Percentiles rank a stretch among this genome's conserved stretches.
Evolutionary conservation across 129 eudicot genomes (phyloP).

Genomic region (Cynara cardunculus): DNA sequence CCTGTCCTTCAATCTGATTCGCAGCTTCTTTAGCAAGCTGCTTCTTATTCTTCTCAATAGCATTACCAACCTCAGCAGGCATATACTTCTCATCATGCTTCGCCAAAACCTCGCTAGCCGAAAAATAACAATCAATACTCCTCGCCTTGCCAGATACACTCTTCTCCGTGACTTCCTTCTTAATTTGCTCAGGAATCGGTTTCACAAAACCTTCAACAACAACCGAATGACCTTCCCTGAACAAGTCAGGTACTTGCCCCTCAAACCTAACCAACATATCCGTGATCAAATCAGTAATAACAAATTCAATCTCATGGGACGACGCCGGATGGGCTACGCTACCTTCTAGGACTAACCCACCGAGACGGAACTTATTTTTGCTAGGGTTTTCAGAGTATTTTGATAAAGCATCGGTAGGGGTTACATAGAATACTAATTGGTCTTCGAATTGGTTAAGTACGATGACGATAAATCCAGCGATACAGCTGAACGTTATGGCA

Average conservation of each 20-base stretch:
- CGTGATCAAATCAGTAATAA: conserved; percentile 76
- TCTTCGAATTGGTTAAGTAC: conserved; percentile 87
- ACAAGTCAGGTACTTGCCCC: conserved; percentile 88
- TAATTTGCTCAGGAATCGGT: conserved; percentile 53
- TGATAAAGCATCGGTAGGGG: conserved; percentile 75
- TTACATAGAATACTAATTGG: conserved; percentile 74
- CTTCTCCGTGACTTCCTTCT: conserved; percentile 26
- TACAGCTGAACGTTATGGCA: conserved; percentile 72
- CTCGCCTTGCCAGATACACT: conserved; percentile 64
- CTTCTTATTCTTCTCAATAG: conserved; percentile 88
- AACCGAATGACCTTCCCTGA: conserved; percentile 90
- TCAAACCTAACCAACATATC: conserved; percentile 77
- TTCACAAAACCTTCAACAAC: conserved; percentile 92
- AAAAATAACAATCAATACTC: conserved; percentile 68
- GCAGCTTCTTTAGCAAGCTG: conserved; percentile 32
- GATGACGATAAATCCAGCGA: conserved; percentile 77
- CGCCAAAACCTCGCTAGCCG: conserved; percentile 88
- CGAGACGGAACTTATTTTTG: conserved; percentile 66
- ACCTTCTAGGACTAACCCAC: conserved; percentile 78
- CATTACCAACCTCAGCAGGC: conserved; percentile 86
- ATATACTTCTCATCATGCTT: conserved; percentile 99
- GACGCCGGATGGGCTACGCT: conserved; percentile 56
- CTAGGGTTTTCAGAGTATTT: conserved; percentile 56
- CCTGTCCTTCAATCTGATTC: conserved; percentile 15
- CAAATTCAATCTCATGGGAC: conserved; percentile 73